These are phyloP conservation scores for Lactifluus subvellereus DNA, from an alignment of 768 basidiomycete species.

Conservation along the genomic window DNA sequence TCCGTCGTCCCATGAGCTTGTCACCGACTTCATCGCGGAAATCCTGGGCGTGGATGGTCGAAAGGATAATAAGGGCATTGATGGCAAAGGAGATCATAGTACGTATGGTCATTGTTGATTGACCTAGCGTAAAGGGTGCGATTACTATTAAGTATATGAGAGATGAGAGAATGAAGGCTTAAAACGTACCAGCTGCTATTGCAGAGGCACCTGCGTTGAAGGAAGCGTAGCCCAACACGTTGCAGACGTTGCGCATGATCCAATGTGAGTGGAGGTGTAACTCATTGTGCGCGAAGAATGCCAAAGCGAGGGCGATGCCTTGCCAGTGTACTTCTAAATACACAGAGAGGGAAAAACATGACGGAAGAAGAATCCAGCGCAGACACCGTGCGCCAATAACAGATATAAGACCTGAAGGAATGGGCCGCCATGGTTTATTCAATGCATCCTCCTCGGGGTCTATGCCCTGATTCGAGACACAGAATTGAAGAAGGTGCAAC, in stretches of 20 bases:
- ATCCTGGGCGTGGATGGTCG: too few species aligned
- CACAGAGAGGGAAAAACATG: constrained; percentile 22
- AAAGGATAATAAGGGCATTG: too few species aligned
- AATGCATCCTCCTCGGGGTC: constrained; percentile 26
- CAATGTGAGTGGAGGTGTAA: constrained; percentile 21
- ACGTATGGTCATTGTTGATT: too few species aligned
- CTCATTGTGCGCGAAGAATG: constrained; percentile 27
- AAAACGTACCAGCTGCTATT: too few species aligned
- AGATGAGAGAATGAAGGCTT: too few species aligned
- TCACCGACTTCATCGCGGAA: too few species aligned
- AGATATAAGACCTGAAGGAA: constrained; percentile 27
- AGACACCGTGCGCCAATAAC: constrained; percentile 16
- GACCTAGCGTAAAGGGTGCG: too few species aligned
- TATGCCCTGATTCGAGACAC: constrained; percentile 28
- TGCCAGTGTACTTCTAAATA: constrained; percentile 10
- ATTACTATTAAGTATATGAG: too few species aligned
- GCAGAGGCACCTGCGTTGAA: too few species aligned
- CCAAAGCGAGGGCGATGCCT: constrained; percentile 18
- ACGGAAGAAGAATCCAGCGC: constrained; percentile 26
- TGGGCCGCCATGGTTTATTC: constrained; percentile 29
- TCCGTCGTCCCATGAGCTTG: too few species aligned
- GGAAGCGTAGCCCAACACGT: too few species aligned
- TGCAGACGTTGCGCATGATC: constrained; percentile 22
- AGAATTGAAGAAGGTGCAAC: constrained; percentile 31
- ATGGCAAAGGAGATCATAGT: too few species aligned